Evolutionary conservation across 2,329 filamentous ascomycete genomes (phyloP).

Genomic region (Ophiosphaerella herpotricha): DNA sequence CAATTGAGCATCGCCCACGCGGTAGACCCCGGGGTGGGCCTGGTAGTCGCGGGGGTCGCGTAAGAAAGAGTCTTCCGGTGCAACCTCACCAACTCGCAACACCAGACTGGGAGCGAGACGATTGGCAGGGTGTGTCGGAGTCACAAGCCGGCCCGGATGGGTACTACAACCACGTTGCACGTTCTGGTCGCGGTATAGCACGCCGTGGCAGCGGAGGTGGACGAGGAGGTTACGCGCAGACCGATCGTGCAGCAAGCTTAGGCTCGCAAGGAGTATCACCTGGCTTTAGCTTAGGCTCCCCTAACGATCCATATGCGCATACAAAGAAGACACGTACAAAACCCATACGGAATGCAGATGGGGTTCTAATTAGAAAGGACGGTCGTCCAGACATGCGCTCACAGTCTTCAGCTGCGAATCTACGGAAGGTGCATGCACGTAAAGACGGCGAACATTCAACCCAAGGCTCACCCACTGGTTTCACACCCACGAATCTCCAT

Average conservation of each 20-base stretch:
- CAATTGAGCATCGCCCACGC: slow-evolving; percentile 34
- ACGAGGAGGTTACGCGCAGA: slow-evolving; percentile 31
- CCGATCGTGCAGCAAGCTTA: slow-evolving; percentile 32
- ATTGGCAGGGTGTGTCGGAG: slow-evolving; percentile 41
- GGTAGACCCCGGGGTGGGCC: slow-evolving; percentile 49
- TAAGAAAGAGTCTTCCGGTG: slow-evolving; percentile 44
- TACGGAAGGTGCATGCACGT: slow-evolving; percentile 56
- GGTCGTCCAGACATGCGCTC: slow-evolving; percentile 57
- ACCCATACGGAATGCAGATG: slow-evolving; percentile 55
- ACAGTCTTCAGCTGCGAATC: slow-evolving; percentile 57
- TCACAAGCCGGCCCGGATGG: slow-evolving; percentile 45
- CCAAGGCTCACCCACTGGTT: slow-evolving; percentile 21
- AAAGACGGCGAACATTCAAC: slow-evolving; percentile 46
- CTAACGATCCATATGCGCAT: slow-evolving; percentile 44
- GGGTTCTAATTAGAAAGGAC: slow-evolving; percentile 57
- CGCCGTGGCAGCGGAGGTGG: slow-evolving; percentile 42
- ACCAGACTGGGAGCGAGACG: slow-evolving; percentile 50
- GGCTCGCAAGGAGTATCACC: slow-evolving; percentile 34
- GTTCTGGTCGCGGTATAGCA: slow-evolving; percentile 32
- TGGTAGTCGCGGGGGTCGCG: slow-evolving; percentile 44
- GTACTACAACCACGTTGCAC: slow-evolving; percentile 38
- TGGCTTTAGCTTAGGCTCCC: slow-evolving; percentile 26
- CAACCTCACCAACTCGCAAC: slow-evolving; percentile 35
- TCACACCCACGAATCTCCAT: slow-evolving; percentile 30
- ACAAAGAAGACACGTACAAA: slow-evolving; percentile 57